Conservation (phyloP, 2,329 filamentous ascomycete species). For the Neurospora sp. region DNA sequence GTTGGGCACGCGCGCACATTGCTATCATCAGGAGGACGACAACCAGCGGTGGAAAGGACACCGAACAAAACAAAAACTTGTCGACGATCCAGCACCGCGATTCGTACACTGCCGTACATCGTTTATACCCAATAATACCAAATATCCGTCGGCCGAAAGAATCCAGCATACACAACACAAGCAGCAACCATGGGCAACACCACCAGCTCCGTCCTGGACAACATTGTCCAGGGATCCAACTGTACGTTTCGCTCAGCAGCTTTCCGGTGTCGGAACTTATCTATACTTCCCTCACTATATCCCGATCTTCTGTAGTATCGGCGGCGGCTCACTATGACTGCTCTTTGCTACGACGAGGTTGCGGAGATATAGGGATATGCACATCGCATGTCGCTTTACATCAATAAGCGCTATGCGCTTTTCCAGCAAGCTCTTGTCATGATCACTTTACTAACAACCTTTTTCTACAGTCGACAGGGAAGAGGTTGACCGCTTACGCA, state of each 20-base stretch:
- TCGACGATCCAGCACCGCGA: neutral
- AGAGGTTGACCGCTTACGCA: constrained; percentile 89
- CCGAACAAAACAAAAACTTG: neutral
- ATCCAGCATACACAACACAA: constrained; percentile 11
- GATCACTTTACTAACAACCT: constrained; percentile 2
- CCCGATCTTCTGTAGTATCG: neutral
- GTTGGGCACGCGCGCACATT: neutral
- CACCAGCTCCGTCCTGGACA: constrained; percentile 73
- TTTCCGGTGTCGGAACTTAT: neutral
- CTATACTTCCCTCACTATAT: neutral
- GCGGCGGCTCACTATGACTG: neutral
- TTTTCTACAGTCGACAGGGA: constrained; percentile 73
- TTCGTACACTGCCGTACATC: neutral
- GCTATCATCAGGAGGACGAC: neutral
- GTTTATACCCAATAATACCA: neutral
- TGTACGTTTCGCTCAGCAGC: constrained; percentile 44
- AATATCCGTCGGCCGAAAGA: neutral
- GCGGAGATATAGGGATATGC: constrained; percentile 1
- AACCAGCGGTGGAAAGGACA: neutral
- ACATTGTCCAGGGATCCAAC: constrained; percentile 93
- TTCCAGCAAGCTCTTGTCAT: neutral
- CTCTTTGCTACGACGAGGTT: neutral
- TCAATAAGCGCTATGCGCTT: neutral
- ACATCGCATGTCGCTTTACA: neutral
- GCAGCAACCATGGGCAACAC: constrained; percentile 52